Evolutionary conservation across 148 eudicot species (phyloP).

Genomic region (Chenopodium berlandieri): DNA sequence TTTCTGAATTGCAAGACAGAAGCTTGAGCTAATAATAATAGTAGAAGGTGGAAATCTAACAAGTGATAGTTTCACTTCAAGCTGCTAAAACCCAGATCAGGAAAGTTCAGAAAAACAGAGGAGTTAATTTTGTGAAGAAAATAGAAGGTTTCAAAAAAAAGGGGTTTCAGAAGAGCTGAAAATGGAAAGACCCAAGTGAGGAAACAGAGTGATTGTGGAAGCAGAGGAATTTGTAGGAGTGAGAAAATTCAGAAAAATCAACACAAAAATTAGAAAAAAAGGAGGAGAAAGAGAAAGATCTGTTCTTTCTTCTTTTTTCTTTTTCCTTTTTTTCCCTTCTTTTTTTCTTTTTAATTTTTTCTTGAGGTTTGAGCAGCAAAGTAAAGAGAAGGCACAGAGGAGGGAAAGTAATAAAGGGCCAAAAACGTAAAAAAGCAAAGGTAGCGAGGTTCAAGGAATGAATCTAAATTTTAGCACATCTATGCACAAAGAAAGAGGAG

Average conservation of each 20-base stretch:
- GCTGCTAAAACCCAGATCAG: conserved; percentile 19
- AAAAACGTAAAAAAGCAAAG: conserved; percentile 31
- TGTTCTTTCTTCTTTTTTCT: conserved; percentile 17
- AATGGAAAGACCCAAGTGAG: conserved; percentile 32
- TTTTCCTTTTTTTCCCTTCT: conserved; percentile 16
- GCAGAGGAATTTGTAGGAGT: conserved; percentile 5
- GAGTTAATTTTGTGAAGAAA: conserved; percentile 3
- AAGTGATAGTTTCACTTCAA: not conserved
- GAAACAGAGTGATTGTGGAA: conserved; percentile 22
- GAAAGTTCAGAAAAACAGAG: conserved; percentile 26
- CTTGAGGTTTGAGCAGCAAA: conserved; percentile 27
- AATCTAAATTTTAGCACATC: conserved; percentile 43
- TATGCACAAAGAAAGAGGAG: conserved; percentile 33
- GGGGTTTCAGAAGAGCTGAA: conserved; percentile 30
- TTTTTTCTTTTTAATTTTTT: not conserved
- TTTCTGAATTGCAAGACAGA: conserved; percentile 17
- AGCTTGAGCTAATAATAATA: not conserved
- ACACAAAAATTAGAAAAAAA: not conserved
- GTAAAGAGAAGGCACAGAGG: conserved; percentile 8
- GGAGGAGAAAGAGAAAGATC: conserved; percentile 19
- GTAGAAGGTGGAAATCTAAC: conserved; percentile 5
- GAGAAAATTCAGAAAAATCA: not conserved
- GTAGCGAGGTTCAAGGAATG: conserved; percentile 48
- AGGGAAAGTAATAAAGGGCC: conserved; percentile 21
- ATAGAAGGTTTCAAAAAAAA: conserved; percentile 2